Evolutionary conservation across 2,329 filamentous ascomycete species (phyloP).

Genomic region (Huntiella decipiens): DNA sequence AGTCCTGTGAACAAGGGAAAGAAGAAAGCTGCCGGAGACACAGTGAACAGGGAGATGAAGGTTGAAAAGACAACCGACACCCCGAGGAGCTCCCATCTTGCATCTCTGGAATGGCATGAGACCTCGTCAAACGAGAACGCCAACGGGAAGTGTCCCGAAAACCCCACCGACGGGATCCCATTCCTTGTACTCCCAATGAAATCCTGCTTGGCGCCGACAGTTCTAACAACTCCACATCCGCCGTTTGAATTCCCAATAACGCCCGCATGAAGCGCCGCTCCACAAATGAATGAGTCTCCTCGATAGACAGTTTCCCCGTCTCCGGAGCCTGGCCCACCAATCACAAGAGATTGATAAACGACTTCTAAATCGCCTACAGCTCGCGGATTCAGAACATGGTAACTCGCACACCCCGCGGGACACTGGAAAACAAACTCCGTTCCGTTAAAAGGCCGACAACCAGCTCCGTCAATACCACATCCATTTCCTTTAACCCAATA

Average conservation of each 20-base stretch:
- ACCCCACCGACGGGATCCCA: constrained; percentile 57
- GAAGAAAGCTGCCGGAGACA: constrained; percentile 65
- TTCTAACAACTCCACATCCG: constrained; percentile 62
- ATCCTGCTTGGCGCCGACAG: constrained; percentile 47
- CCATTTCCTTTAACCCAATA: constrained; percentile 54
- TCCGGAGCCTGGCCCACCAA: constrained; percentile 41
- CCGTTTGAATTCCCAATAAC: constrained; percentile 52
- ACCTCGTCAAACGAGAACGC: constrained; percentile 60
- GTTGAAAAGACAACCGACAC: constrained; percentile 66
- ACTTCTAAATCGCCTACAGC: constrained; percentile 55
- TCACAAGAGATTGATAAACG: constrained; percentile 43
- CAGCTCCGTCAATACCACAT: constrained; percentile 56
- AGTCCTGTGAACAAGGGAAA: constrained; percentile 63
- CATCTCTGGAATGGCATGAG: constrained; percentile 51
- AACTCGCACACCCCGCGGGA: constrained; percentile 49
- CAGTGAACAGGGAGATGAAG: constrained; percentile 63
- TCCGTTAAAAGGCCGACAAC: constrained; percentile 57
- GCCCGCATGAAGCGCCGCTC: constrained; percentile 67
- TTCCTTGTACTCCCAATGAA: constrained; percentile 48
- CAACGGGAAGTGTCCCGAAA: constrained; percentile 78
- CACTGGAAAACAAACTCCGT: constrained; percentile 56
- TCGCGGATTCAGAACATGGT: constrained; percentile 48
- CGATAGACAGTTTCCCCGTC: constrained; percentile 46
- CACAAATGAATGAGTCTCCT: constrained; percentile 76
- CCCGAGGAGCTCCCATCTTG: constrained; percentile 66